These are phyloP conservation scores for Cryptosporidium tyzzeri DNA, from an alignment of 169 alveolate species.

Conservation along the genomic window DNA sequence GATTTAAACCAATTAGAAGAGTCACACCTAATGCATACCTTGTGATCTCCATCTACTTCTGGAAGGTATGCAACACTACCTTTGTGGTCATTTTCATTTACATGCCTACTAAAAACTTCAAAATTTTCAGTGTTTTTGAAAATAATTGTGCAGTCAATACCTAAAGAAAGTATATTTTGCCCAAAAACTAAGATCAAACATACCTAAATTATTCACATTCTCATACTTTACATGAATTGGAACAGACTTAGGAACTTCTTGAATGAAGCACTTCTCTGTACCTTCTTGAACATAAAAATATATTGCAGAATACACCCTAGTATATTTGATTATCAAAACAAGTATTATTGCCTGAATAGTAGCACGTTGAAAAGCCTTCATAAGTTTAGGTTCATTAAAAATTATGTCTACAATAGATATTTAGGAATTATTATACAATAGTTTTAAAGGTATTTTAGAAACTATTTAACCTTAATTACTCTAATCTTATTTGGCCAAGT, in stretches of 20 bases:
- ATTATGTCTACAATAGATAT: neutral
- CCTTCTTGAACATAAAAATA: slow-evolving; percentile 80
- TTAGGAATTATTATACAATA: neutral
- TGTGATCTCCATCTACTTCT: slow-evolving; percentile 76
- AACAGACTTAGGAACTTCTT: slow-evolving; percentile 77
- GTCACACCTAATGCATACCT: slow-evolving; percentile 79
- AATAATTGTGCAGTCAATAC: slow-evolving; percentile 78
- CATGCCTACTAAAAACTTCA: slow-evolving; percentile 78
- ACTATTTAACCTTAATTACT: neutral
- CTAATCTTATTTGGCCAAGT: neutral
- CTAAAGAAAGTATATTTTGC: slow-evolving; percentile 48
- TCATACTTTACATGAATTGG: slow-evolving; percentile 78
- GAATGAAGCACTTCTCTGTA: slow-evolving; percentile 79
- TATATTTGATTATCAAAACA: neutral
- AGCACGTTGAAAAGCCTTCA: neutral
- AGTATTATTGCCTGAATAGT: neutral
- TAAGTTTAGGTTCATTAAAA: neutral
- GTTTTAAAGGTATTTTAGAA: neutral
- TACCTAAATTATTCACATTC: slow-evolving; percentile 79
- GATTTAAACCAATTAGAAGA: slow-evolving; percentile 81
- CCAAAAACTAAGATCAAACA: neutral
- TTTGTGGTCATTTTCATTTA: slow-evolving; percentile 65
- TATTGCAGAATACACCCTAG: neutral
- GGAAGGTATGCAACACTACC: slow-evolving; percentile 80
- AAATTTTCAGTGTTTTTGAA: slow-evolving; percentile 77